Evolutionary conservation across 306 rosid genomes (phyloP), one percentile per base, ranked within the genome.

Genomic region (Acmispon strigosus): DNA sequence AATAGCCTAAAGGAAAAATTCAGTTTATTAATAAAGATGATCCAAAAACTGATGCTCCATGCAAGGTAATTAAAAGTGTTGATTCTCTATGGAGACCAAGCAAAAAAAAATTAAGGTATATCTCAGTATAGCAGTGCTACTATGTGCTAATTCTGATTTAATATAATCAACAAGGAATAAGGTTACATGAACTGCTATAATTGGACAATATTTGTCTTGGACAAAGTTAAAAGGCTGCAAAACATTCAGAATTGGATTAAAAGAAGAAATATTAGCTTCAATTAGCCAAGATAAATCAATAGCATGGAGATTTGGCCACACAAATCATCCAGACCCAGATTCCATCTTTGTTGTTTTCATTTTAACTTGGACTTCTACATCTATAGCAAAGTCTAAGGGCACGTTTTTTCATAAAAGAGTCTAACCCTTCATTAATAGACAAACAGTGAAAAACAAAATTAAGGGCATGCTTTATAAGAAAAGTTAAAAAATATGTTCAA

Each of bases 31-130:
- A 47, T 39, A 51, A 66, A 22, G 70, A 76, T 48, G 32, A 70
- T 74, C 39, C 71, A 16, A 48, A 62, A 73, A 78, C 60, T 27
- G 66, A 54, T 32, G 47, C 18, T 52, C 73, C 92, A 17, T 79
- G 72, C 52, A 63, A 70, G 77, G 83, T 72, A 44, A 64, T 12
- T 14, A 53, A 82, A 71, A 70, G 49, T 45, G 64, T 7, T 66
- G 48, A 64, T 32, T 80, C 91, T 32, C 58, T 86, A 3, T 91
- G 97, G 91, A 71, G 73, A 63, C 84, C 95, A 45, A 73, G 87
- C 67, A 84, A 84, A 72, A 74, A 80, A 49, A 61, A 87, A 77
- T 19, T 91, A 64, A 81, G 99, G 97, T 94, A 88, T 34, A 54
- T 77, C 76, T 54, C 45, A 11, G 22, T 56, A 49, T 15, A 69